Conservation (phyloP, 345 rosid genomes). For the Brassica nigra region DNA sequence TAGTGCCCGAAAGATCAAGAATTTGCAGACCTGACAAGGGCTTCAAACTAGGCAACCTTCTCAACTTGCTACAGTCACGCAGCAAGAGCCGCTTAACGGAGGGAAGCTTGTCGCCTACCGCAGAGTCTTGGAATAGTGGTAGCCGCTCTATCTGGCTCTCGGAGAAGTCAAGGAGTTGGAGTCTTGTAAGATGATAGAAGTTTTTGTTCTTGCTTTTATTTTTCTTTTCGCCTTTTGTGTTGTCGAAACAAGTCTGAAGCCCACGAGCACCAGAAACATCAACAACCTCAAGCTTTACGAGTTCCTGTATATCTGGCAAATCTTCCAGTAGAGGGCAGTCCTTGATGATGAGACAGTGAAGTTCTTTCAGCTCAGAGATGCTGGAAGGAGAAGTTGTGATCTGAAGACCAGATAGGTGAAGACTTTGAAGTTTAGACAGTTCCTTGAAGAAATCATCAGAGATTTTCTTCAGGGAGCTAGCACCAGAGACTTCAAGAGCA, state of each 20-base stretch:
- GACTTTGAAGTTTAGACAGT: slow-evolving; percentile 44
- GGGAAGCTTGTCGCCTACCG: neutral
- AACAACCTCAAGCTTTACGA: slow-evolving; percentile 50
- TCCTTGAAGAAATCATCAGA: slow-evolving; percentile 34
- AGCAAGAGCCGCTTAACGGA: slow-evolving; percentile 39
- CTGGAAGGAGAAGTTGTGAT: slow-evolving; percentile 42
- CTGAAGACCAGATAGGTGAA: slow-evolving; percentile 49
- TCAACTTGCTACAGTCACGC: slow-evolving; percentile 31
- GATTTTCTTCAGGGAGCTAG: slow-evolving; percentile 42
- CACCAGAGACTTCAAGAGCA: slow-evolving; percentile 67
- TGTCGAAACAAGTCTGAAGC: slow-evolving; percentile 39
- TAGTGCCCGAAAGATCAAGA: slow-evolving; percentile 54
- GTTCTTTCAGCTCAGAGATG: slow-evolving; percentile 27
- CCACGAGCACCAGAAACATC: slow-evolving; percentile 53
- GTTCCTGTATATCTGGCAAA: slow-evolving; percentile 43
- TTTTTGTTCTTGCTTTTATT: slow-evolving; percentile 40
- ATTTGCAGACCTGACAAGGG: slow-evolving; percentile 40
- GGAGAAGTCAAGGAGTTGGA: slow-evolving; percentile 55
- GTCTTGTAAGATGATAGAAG: slow-evolving; percentile 38
- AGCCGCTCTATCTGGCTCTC: slow-evolving; percentile 43
- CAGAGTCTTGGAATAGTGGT: slow-evolving; percentile 45
- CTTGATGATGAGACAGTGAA: slow-evolving; percentile 53
- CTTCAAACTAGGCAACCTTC: slow-evolving; percentile 36
- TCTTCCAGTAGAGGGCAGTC: slow-evolving; percentile 42
- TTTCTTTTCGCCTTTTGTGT: slow-evolving; percentile 9